These are phyloP conservation scores for Prunella vulgaris DNA, from an alignment of 257 asterid genomes.

Conservation along the genomic window DNA sequence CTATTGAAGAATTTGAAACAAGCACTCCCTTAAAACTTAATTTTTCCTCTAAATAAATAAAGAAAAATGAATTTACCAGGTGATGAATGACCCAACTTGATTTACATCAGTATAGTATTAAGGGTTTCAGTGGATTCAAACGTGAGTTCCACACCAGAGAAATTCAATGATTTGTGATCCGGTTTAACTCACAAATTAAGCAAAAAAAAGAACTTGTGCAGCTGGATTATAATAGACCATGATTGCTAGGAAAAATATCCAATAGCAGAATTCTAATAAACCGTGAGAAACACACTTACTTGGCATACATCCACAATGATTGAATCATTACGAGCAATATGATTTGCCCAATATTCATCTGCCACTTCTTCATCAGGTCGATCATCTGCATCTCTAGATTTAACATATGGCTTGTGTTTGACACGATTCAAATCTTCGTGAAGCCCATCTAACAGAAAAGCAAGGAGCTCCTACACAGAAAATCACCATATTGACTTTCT, in stretches of 20 bases:
- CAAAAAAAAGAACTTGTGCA: background rate
- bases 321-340: conserved; percentile 98
- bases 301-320: conserved; percentile 99
- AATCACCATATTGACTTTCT: conserved; percentile 15
- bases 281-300: conserved; percentile 39
- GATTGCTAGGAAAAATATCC: conserved; percentile 3
- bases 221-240: conserved; percentile 2
- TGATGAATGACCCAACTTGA: background rate
- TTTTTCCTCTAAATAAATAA: background rate
- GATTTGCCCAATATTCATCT: conserved; percentile 99
- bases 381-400: conserved; percentile 95
- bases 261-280: conserved; percentile 4
- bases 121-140: conserved; percentile 11
- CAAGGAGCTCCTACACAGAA: conserved; percentile 85
- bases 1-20: background rate
- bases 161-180: conserved; percentile 3
- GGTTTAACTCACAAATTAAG: background rate
- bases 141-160: conserved; percentile 7
- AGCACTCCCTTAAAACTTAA: background rate
- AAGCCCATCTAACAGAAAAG: conserved; percentile 97
- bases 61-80: background rate
- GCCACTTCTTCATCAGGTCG: conserved; percentile 98
- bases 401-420: conserved; percentile 87
- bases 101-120: background rate
- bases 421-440: conserved; percentile 99